These are phyloP conservation scores for Nakazawaea holstii DNA, from an alignment of 805 yeast species.

Conservation along the genomic window DNA sequence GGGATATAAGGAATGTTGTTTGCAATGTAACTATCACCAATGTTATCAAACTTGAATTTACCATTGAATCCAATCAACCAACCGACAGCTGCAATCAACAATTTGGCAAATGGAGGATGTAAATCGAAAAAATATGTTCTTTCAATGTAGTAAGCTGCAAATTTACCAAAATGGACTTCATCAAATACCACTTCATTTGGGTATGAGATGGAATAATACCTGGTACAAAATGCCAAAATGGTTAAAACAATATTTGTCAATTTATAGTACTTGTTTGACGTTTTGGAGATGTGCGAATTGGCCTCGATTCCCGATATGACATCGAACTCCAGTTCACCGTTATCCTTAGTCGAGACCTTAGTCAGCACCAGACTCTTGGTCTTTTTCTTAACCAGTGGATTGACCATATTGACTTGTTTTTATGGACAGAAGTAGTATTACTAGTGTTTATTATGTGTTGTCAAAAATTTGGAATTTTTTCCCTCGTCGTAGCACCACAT, in stretches of 20 bases:
- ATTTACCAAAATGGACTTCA: conserved; percentile 84
- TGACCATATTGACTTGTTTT: background rate
- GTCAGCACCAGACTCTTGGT: background rate
- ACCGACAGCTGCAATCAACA: conserved; percentile 87
- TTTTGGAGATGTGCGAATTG: conserved; percentile 19
- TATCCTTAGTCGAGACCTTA: background rate
- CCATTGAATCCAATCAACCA: conserved; percentile 89
- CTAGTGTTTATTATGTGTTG: background rate
- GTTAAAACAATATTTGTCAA: conserved; percentile 34
- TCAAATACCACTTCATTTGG: conserved; percentile 81
- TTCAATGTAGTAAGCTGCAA: conserved; percentile 80
- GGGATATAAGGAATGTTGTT: conserved; percentile 85
- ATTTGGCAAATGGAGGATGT: conserved; percentile 97
- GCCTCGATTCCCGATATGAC: background rate
- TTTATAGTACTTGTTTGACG: conserved; percentile 23
- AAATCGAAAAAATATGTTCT: conserved; percentile 92
- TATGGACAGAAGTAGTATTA: background rate
- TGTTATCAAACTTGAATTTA: conserved; percentile 82
- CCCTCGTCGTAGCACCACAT: too few relatives aligned
- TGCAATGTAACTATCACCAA: conserved; percentile 76
- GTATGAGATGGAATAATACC: conserved; percentile 56
- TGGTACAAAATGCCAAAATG: conserved; percentile 37
- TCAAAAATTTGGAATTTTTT: background rate
- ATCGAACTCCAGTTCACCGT: background rate
- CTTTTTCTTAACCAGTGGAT: background rate